Evolutionary conservation across 371 early-diverging fungal genomes (phyloP).

Genomic region (Circinella minor): DNA sequence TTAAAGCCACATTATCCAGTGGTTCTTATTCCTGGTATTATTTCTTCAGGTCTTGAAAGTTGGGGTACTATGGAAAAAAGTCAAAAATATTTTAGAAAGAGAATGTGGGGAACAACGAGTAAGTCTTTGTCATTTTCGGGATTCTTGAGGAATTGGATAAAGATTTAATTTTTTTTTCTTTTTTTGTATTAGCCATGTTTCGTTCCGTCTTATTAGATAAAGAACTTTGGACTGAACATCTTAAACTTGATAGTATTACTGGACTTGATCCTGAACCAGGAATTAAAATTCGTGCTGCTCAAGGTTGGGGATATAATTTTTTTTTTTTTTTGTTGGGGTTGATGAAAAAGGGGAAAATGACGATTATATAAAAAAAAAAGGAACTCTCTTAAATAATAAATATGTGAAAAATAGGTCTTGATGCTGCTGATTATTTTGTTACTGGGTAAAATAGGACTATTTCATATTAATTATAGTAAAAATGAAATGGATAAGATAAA

Average conservation of each 20-base stretch:
- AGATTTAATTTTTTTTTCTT: too few species aligned
- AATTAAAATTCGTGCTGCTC: constrained; percentile 85
- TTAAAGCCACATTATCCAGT: constrained; percentile 73
- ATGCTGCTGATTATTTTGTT: constrained; percentile 94
- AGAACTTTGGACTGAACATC: constrained; percentile 83
- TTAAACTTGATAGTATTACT: constrained; percentile 82
- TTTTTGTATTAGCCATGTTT: constrained; percentile 66
- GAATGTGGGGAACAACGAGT: constrained; percentile 92
- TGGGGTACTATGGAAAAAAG: constrained; percentile 85
- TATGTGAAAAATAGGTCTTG: constrained; percentile 58
- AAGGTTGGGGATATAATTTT: constrained; percentile 55
- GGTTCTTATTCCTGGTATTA: constrained; percentile 91
- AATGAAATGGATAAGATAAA: too few species aligned
- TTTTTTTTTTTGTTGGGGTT: neutral
- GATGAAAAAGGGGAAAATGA: neutral
- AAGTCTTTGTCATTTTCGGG: constrained; percentile 22
- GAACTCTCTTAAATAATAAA: neutral
- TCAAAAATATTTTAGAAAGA: constrained; percentile 83
- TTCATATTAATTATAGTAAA: too few species aligned
- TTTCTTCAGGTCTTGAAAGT: constrained; percentile 89
- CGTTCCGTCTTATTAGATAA: constrained; percentile 83
- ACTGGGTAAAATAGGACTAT: constrained; percentile 62
- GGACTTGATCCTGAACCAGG: constrained; percentile 86
- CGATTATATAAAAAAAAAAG: neutral
- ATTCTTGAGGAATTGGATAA: too few species aligned